phyloP scores from a whole-genome alignment of 2,329 filamentous ascomycete species.

The Tolypocladium endophyticum region DNA sequence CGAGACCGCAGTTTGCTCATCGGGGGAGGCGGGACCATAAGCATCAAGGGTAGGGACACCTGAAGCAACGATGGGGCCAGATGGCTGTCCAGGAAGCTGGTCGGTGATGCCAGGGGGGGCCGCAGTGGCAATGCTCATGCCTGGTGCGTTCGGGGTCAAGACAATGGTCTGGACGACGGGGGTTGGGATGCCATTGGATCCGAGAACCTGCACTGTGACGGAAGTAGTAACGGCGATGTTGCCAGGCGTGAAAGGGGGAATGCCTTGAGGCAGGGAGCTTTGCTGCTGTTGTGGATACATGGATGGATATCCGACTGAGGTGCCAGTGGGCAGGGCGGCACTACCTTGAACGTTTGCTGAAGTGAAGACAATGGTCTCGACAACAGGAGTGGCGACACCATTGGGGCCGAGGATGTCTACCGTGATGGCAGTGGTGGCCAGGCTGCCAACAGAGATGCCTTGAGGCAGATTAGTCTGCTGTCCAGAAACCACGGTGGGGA shows the following conservation, averaged over 20 bases:
- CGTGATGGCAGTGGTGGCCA: constrained; percentile 18
- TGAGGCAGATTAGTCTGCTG: constrained; percentile 8
- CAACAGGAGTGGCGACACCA: constrained; percentile 18
- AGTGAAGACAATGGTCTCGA: constrained; percentile 14
- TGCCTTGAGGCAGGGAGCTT: constrained; percentile 10
- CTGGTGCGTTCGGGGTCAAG: constrained; percentile 11
- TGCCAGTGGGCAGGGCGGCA: constrained; percentile 4
- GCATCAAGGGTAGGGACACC: constrained; percentile 13
- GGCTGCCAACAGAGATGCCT: constrained; percentile 7
- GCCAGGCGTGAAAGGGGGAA: constrained; percentile 6
- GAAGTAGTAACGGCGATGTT: constrained; percentile 12
- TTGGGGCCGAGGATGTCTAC: constrained; percentile 19
- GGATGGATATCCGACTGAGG: constrained; percentile 9
- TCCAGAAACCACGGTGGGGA: constrained; percentile 8
- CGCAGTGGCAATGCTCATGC: constrained; percentile 8
- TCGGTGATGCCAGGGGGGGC: constrained; percentile 7
- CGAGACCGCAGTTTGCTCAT: constrained; percentile 1
- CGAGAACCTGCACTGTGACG: constrained; percentile 19
- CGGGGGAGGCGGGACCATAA: constrained; percentile 10
- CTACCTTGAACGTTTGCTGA: constrained; percentile 3
- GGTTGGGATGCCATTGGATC: constrained; percentile 19
- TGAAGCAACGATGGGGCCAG: constrained; percentile 7
- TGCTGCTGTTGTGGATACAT: constrained; percentile 7
- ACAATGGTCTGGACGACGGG: constrained; percentile 21
- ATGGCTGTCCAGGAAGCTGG: constrained; percentile 5